phyloP scores from a whole-genome alignment of 805 yeast species.

The Wickerhamomyces chambardii region DNA sequence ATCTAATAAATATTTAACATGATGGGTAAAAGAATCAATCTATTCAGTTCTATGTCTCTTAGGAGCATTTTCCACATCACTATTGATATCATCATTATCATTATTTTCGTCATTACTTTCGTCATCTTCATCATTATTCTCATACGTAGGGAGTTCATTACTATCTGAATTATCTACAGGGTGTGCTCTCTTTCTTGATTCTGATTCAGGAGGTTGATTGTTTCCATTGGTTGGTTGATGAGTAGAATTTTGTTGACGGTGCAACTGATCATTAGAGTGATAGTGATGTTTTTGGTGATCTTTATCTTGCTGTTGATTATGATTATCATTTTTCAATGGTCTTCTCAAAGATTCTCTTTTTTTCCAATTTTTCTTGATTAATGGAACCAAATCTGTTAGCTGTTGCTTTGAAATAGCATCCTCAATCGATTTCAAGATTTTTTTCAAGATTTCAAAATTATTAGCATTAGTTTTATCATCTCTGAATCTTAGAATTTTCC shows the following conservation, averaged over 20 bases:
- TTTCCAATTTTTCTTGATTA: conserved; percentile 55
- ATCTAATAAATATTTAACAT: too few species aligned
- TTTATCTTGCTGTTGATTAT: background rate
- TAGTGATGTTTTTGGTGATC: conserved; percentile 2
- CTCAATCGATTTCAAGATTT: conserved; percentile 73
- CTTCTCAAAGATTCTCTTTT: conserved; percentile 32
- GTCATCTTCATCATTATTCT: background rate
- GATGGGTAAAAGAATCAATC: too few species aligned
- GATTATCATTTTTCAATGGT: background rate
- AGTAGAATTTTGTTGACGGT: background rate
- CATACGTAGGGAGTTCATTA: background rate
- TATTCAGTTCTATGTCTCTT: background rate
- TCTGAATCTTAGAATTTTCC: conserved; percentile 85
- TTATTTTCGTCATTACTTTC: background rate
- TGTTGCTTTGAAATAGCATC: conserved; percentile 84
- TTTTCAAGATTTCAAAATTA: conserved; percentile 71
- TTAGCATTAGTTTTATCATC: conserved; percentile 91
- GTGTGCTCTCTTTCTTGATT: conserved; percentile 4
- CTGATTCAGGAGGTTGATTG: too few species aligned
- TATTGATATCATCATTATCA: background rate
- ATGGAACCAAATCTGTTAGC: conserved; percentile 44
- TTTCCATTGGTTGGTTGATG: too few species aligned
- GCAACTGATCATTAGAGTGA: conserved; percentile 1
- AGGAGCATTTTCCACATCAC: too few species aligned
- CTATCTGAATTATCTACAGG: background rate